phyloP scores from a whole-genome alignment of 257 asterid species.

The Nicotiana tabacum region DNA sequence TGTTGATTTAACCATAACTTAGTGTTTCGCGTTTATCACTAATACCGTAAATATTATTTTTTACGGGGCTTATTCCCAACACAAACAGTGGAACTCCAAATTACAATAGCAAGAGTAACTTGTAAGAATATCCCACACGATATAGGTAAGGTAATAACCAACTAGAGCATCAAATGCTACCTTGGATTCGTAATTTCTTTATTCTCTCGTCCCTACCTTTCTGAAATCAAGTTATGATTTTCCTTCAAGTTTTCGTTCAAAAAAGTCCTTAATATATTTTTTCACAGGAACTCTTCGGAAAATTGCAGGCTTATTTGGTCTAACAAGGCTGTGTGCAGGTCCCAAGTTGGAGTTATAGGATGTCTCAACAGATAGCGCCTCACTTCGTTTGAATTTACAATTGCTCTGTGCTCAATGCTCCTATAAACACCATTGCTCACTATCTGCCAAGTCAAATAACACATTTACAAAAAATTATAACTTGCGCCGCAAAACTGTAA shows the following conservation, averaged over 20 bases:
- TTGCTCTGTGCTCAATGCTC: conserved; percentile 51
- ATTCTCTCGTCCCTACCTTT: conserved; percentile 18
- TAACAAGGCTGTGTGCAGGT: conserved; percentile 37
- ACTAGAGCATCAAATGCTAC: not conserved
- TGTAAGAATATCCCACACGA: not conserved
- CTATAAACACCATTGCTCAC: conserved; percentile 42
- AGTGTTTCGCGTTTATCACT: too few species aligned
- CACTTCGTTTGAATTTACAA: too few species aligned
- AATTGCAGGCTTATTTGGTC: conserved; percentile 29
- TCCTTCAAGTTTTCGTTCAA: conserved; percentile 36
- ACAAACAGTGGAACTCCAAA: not conserved
- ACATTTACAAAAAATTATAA: not conserved
- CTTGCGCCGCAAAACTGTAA: not conserved
- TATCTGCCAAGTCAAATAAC: conserved; percentile 22
- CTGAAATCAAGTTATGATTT: conserved; percentile 40
- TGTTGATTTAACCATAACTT: too few species aligned
- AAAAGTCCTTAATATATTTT: conserved; percentile 31
- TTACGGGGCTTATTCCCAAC: too few species aligned
- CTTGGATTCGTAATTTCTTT: not conserved
- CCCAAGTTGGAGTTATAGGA: conserved; percentile 32
- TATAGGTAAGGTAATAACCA: not conserved
- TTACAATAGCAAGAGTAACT: not conserved
- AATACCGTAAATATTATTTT: too few species aligned
- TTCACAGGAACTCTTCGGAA: conserved; percentile 26
- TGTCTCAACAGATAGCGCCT: too few species aligned